These are phyloP conservation scores for Ormosia emarginata DNA, from an alignment of 306 rosid genomes.

Conservation along the genomic window DNA sequence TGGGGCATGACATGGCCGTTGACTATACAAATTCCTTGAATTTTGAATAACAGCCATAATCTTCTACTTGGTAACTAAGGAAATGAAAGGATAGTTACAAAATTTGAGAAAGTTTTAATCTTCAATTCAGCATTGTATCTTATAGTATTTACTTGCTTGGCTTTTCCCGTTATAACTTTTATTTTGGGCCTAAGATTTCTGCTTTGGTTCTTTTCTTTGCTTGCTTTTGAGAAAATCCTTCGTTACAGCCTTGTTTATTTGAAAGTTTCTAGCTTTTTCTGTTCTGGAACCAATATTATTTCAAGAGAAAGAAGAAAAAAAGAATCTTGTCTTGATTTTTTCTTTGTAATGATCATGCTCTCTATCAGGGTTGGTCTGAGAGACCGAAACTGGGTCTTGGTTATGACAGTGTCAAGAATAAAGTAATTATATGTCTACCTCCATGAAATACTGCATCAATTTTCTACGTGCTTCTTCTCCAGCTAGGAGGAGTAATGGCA, in stretches of 20 bases:
- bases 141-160: not conserved
- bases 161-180: not conserved
- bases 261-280: not conserved
- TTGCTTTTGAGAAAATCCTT: not conserved
- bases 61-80: slow-evolving; percentile 8
- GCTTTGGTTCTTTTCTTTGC: not conserved
- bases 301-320: not conserved
- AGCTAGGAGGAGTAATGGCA: not conserved
- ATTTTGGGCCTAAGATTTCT: not conserved
- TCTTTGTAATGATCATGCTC: not conserved
- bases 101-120: not conserved
- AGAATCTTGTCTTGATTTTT: not conserved
- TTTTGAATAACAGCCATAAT: not conserved
- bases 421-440: not conserved
- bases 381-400: not conserved
- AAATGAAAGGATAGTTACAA: not conserved
- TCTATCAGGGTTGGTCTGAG: not conserved
- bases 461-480: not conserved
- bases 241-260: not conserved
- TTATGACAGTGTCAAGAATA: not conserved
- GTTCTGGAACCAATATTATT: not conserved
- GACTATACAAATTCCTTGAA: not conserved
- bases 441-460: not conserved
- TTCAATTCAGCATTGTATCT: not conserved
- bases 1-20: not conserved